Evolutionary conservation across 2,329 filamentous ascomycete genomes (phyloP).

Genomic region (Botrytis byssoidea): DNA sequence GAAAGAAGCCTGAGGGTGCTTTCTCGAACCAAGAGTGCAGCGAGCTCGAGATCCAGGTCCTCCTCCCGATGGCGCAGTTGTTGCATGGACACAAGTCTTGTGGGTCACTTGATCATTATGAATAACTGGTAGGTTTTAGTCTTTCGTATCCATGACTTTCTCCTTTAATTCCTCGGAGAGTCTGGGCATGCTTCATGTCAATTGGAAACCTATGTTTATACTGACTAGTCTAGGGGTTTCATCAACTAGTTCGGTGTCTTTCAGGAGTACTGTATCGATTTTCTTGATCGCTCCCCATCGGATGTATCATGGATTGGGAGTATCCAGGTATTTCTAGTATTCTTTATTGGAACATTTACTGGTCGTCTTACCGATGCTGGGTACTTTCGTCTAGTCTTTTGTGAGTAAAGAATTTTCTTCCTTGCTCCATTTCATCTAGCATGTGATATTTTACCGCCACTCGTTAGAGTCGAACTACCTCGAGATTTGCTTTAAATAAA

Average conservation of each 20-base stretch:
- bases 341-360: not conserved
- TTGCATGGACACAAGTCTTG: not conserved
- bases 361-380: not conserved
- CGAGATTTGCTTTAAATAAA: not conserved
- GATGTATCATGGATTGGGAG: not conserved
- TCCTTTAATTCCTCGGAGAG: not conserved
- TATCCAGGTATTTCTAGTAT: not conserved
- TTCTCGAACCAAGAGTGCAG: not conserved
- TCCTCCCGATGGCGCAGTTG: not conserved
- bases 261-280: not conserved
- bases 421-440: not conserved
- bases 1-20: not conserved
- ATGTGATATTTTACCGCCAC: not conserved
- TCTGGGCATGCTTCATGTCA: not conserved
- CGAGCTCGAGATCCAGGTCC: not conserved
- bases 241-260: not conserved
- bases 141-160: not conserved
- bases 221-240: not conserved
- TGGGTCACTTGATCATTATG: not conserved
- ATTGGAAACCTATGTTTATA: rapidly evolving
- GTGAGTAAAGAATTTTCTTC: not conserved
- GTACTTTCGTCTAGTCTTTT: not conserved
- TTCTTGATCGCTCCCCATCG: not conserved
- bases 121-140: not conserved
- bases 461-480: not conserved